Base-by-base conservation (phyloP, 1,284 basidiomycete species). In the Tilletia indica region DNA sequence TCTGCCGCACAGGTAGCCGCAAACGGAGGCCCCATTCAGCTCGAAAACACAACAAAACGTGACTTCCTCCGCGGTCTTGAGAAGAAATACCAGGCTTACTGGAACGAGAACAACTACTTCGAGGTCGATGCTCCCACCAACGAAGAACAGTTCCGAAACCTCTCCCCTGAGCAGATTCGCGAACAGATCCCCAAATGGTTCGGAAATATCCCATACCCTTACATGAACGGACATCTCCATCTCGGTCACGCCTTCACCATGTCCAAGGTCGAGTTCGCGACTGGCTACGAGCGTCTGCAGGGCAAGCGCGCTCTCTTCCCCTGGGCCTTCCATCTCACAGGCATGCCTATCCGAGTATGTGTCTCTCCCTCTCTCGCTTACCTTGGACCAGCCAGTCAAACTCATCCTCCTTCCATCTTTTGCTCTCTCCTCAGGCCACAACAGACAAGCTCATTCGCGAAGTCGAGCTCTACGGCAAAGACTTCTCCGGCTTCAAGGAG, bases 171-270 rank as follows among this genome's bases (percentile, higher is more conserved):
- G 49, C 78, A 80, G 74, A 81, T 88, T 54, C 85, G 87, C 71
- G 84, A 85, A 73, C 90, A 91, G 86, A 90, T 90, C 84, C 95
- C 94, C 47, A 99, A 97, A 87, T 98, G 94, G 93, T 93, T 98
- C 82, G 95, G 94, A 71, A 97, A 91, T 85, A 95, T 92, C 85
- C 94, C 96, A 38, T 85, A 82, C 71, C 80, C 83, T 1, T 99
- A 99, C 88, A 98, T 98, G 94, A 99, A 99, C 85, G 97, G 97
- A 68, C 92, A 92, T 76, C 88, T 99, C 78, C 97, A 99, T 86
- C 88, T 99, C 47, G 97, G 97, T 56, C 97, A 99, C 86, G 96
- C 93, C 0, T 99, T 99, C 86, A 96, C 95, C 56, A 93, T 99
- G 85, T 95, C 93, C 74, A 99, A 99, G 87, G 92, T 98, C 85